Conservation (phyloP, 2,329 filamentous ascomycete species). For the Exophiala calicioides region DNA sequence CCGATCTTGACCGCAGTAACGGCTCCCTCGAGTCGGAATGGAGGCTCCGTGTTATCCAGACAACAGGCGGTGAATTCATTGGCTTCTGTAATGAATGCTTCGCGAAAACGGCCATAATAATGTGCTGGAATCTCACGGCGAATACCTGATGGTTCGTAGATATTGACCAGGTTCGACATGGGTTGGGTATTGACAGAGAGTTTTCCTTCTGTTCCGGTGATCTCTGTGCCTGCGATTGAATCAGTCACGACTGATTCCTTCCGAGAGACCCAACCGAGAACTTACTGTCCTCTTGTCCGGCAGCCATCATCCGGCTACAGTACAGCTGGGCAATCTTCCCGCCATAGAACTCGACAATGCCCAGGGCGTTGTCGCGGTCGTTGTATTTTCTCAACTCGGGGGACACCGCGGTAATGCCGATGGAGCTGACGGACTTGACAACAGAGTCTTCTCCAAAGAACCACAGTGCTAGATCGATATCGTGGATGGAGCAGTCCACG, state of each 20-base stretch:
- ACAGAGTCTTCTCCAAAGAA: constrained; percentile 59
- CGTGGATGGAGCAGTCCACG: constrained; percentile 70
- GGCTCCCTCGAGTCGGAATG: constrained; percentile 59
- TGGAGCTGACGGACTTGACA: constrained; percentile 58
- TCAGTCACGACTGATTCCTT: too few species aligned
- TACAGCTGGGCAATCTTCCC: constrained; percentile 67
- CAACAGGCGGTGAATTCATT: constrained; percentile 64
- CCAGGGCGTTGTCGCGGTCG: constrained; percentile 64
- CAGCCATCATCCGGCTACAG: constrained; percentile 65
- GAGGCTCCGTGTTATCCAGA: constrained; percentile 57
- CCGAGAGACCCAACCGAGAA: too few species aligned
- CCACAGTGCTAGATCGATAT: constrained; percentile 67
- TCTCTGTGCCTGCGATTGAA: constrained; percentile 53
- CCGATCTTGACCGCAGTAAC: constrained; percentile 62
- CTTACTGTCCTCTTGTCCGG: constrained; percentile 61
- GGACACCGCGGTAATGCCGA: constrained; percentile 61
- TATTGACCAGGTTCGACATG: constrained; percentile 55
- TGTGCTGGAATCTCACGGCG: constrained; percentile 61
- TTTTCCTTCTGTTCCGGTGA: constrained; percentile 68
- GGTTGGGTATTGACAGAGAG: constrained; percentile 63
- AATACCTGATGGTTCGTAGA: constrained; percentile 56
- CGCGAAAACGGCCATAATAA: constrained; percentile 64
- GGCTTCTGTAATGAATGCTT: constrained; percentile 64
- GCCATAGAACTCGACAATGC: constrained; percentile 65
- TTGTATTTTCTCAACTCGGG: constrained; percentile 59